These are phyloP conservation scores for Rosa rugosa DNA, from an alignment of 306 rosid genomes.

Conservation along the genomic window DNA sequence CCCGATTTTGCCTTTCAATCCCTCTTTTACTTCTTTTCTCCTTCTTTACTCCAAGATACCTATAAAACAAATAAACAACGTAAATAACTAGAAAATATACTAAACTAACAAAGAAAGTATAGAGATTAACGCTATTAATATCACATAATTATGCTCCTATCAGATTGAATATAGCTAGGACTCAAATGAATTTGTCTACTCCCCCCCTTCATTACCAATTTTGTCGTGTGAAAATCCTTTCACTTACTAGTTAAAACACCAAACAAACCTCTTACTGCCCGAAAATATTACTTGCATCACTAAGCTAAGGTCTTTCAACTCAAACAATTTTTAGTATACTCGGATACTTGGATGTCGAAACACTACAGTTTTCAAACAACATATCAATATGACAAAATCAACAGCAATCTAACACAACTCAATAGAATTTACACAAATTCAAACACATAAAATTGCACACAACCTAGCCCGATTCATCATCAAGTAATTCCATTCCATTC, in stretches of 20 bases:
- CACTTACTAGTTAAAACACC: neutral
- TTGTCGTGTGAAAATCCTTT: too few species aligned
- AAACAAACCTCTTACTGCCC: neutral
- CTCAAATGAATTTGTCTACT: neutral
- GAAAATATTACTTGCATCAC: neutral
- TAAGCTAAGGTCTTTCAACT: neutral
- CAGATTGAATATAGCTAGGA: neutral
- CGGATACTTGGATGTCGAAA: neutral
- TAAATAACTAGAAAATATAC: too few species aligned
- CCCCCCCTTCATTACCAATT: neutral
- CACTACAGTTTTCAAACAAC: neutral
- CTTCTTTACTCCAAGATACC: too few species aligned
- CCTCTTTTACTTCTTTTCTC: too few species aligned
- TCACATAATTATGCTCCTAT: too few species aligned
- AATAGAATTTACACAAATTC: neutral
- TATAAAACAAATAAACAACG: too few species aligned
- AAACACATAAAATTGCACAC: neutral
- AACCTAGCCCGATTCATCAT: slow-evolving; percentile 4
- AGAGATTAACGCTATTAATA: too few species aligned
- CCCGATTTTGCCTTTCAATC: too few species aligned
- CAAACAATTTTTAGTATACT: neutral
- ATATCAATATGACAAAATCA: neutral
- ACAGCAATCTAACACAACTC: neutral
- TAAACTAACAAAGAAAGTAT: too few species aligned
- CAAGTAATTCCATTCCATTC: neutral